phyloP scores from a whole-genome alignment of 2,329 filamentous ascomycete genomes.

The Monosporascus sp. region DNA sequence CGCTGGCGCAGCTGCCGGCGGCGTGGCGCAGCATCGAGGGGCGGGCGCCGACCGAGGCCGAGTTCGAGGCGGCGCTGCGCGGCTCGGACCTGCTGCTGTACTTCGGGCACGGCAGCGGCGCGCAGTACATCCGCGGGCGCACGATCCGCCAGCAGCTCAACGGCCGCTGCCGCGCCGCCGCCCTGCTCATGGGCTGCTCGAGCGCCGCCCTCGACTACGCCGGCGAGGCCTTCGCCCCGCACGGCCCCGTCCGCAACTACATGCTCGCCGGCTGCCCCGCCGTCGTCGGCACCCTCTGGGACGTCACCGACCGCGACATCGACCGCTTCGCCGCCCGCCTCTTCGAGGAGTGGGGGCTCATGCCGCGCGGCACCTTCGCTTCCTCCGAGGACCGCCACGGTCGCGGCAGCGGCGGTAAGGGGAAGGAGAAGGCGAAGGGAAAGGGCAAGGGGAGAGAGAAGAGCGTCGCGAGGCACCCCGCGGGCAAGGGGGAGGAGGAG shows the following conservation, averaged over 20 bases:
- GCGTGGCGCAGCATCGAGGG: slow-evolving; percentile 68
- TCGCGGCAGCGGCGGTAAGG: slow-evolving; percentile 17
- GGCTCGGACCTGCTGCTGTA: slow-evolving; percentile 74
- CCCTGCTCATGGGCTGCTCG: slow-evolving; percentile 91
- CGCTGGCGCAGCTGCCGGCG: slow-evolving; percentile 59
- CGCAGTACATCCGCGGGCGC: slow-evolving; percentile 85
- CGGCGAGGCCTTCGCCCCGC: slow-evolving; percentile 62
- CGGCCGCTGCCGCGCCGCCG: slow-evolving; percentile 66
- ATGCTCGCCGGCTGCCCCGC: slow-evolving; percentile 82
- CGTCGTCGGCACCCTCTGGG: slow-evolving; percentile 90
- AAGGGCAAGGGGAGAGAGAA: slow-evolving; percentile 19
- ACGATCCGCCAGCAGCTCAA: slow-evolving; percentile 65
- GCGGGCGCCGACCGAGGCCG: slow-evolving; percentile 66
- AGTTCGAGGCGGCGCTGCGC: slow-evolving; percentile 66
- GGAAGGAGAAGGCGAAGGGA: slow-evolving; percentile 24
- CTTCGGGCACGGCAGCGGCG: slow-evolving; percentile 92
- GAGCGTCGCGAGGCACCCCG: slow-evolving; percentile 9
- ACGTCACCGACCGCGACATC: slow-evolving; percentile 96
- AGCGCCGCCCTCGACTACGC: background rate
- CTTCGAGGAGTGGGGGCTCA: slow-evolving; percentile 83
- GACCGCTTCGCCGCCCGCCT: slow-evolving; percentile 79
- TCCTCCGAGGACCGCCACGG: slow-evolving; percentile 21
- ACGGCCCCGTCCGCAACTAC: slow-evolving; percentile 86
- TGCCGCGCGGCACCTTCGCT: slow-evolving; percentile 42
- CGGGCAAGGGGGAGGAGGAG: slow-evolving; percentile 15